Evolutionary conservation across 176 grass and related monocot species (phyloP), one percentile per base, ranked within the genome.

Genomic region (Lolium perenne): DNA sequence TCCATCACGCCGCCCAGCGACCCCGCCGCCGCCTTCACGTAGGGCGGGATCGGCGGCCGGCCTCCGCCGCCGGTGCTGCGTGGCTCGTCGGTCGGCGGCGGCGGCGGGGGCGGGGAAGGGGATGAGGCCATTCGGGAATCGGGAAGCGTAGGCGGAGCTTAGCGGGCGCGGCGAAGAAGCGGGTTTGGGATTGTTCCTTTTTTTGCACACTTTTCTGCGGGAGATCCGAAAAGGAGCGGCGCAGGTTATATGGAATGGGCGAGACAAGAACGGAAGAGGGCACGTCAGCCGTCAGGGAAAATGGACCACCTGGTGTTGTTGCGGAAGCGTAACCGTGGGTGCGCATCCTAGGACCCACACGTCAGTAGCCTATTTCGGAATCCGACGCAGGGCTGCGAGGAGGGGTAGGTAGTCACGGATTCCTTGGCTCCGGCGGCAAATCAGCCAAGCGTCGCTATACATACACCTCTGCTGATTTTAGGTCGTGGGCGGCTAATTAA

Each of bases 1-100:
- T 99, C 97, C 88, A 99, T 83, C 8, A 96, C 82, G 49, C 97
- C 97, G 59, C 94, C 97, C 8, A 99, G 71, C 2, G 97, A 99
- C 29, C 97, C 97, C 46, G 97, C 88, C 43, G 93, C 84, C 10
- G 94, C 90, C 87, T 94, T 95, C 10, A 99, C 77, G 80, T 94
- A 74, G 3, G 94, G 46, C 14, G 97, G 97, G 9, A 92, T 82
- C 79, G 90, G 80, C 17, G 85, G 53, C 40, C 73, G 41, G 8
- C 49, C 83, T 0, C 47, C 41, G 29, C 11, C 71, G 23, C 29
- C 29, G 29, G 29, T 35, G 32, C 32, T 3, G 32, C 66, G 46
- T 8, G 86, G 60, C 49, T 88, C 80, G 32, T 83, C 90, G 26
- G 68, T 48, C 61, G 8, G 59, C 5, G 78, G 10, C 2, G 83